Evolutionary conservation across 805 yeast genomes (phyloP).

Genomic region (Candida succiphila): DNA sequence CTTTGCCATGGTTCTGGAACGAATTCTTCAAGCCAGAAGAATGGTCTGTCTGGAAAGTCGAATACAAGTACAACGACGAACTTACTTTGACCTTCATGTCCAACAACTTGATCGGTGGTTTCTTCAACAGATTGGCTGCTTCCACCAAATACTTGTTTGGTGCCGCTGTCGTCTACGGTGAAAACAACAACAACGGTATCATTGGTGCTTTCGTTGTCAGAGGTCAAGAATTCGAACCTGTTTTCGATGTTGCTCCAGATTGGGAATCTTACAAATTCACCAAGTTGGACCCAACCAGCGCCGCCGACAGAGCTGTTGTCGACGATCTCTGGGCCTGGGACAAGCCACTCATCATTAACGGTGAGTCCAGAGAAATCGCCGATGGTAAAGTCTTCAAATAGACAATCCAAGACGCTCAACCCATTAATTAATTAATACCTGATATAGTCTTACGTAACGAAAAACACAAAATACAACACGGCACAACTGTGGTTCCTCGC

Average conservation of each 20-base stretch:
- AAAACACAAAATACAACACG: too few relatives aligned
- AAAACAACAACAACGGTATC: conserved; percentile 97
- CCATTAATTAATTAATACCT: not conserved
- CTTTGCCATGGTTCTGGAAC: conserved; percentile 96
- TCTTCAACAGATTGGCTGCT: conserved; percentile 88
- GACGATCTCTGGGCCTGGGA: conserved; percentile 98
- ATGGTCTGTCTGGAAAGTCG: conserved; percentile 93
- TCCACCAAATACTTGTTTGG: conserved; percentile 95
- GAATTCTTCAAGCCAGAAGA: conserved; percentile 84
- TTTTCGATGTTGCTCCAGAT: conserved; percentile 98
- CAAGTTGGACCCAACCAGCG: conserved; percentile 71
- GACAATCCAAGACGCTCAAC: conserved; percentile 7
- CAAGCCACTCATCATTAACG: conserved; percentile 75
- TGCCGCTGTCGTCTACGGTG: conserved; percentile 91
- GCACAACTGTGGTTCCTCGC: too few relatives aligned
- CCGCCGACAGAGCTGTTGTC: conserved; percentile 70
- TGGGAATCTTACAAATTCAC: conserved; percentile 89
- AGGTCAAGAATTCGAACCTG: conserved; percentile 87
- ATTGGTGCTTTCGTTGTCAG: conserved; percentile 91
- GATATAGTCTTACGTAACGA: not conserved
- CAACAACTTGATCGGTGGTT: conserved; percentile 95
- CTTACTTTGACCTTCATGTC: conserved; percentile 93
- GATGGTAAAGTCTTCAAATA: conserved; percentile 98
- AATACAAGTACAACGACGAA: conserved; percentile 96
- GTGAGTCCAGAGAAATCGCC: conserved; percentile 77